Evolutionary conservation across 768 basidiomycete genomes (phyloP).

Genomic region (Rhodotorula kratochvilovae): DNA sequence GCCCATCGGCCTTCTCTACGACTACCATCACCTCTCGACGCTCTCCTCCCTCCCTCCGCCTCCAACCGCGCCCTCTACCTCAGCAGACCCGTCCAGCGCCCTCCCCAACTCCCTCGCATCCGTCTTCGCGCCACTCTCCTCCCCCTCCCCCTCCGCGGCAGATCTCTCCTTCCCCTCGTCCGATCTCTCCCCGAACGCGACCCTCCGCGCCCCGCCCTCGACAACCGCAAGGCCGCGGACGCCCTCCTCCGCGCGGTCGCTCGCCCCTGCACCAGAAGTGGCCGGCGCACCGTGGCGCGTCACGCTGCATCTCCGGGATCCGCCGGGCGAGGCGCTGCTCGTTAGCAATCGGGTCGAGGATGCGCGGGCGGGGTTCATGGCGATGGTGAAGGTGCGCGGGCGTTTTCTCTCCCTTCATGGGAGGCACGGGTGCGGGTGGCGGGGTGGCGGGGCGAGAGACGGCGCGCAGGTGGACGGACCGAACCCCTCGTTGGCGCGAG

Average conservation of each 20-base stretch:
- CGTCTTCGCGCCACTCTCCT: conserved; percentile 11
- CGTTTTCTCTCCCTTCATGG: background rate
- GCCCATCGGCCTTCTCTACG: conserved; percentile 91
- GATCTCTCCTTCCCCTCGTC: conserved; percentile 47
- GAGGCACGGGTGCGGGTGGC: background rate
- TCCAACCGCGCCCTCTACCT: background rate
- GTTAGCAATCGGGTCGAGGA: conserved; percentile 73
- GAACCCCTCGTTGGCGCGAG: no score
- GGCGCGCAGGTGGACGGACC: no score
- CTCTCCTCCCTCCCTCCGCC: conserved; percentile 42
- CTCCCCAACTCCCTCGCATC: conserved; percentile 8
- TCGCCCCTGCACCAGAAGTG: background rate
- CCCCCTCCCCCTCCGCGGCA: background rate
- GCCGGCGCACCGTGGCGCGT: conserved; percentile 61
- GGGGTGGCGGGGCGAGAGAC: no score
- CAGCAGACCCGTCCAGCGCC: conserved; percentile 34
- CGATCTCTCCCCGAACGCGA: background rate
- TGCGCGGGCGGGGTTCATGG: conserved; percentile 92
- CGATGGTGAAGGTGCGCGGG: conserved; percentile 66
- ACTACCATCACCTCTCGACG: conserved; percentile 60
- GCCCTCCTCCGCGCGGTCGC: background rate
- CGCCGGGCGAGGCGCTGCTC: conserved; percentile 79
- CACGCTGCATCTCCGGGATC: conserved; percentile 77
- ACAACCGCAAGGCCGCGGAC: background rate
- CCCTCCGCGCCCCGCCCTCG: conserved; percentile 46